A percentile compares a stretch with the other conserved stretches of the same genome.
Conservation (phyloP, 78 protist genomes). For the Polysphondylium violaceum region DNA sequence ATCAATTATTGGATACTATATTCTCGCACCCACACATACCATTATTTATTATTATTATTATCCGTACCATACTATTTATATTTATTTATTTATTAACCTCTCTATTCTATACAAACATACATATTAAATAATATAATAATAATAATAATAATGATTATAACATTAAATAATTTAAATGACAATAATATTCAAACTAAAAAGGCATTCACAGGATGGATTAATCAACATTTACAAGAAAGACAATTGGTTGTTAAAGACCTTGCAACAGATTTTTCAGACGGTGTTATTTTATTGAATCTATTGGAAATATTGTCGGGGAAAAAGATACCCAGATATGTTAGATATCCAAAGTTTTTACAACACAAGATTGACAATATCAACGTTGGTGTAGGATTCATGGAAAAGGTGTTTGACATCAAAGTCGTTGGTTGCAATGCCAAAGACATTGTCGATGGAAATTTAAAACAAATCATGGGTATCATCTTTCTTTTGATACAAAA, state of each 20-base stretch:
- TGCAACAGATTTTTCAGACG: slow-evolving; percentile 69
- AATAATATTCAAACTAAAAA: no score
- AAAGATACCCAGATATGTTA: slow-evolving; percentile 65
- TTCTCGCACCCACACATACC: no score
- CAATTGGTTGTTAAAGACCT: slow-evolving; percentile 37
- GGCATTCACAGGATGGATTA: slow-evolving; percentile 81
- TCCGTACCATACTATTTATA: not conserved
- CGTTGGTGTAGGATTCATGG: slow-evolving; percentile 70
- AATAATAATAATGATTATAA: no score
- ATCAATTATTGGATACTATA: no score
- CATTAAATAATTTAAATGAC: not conserved
- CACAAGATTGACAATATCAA: slow-evolving; percentile 82
- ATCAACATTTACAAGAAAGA: slow-evolving; percentile 76
- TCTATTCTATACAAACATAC: no score
- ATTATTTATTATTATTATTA: no score
- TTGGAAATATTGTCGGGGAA: slow-evolving; percentile 80
- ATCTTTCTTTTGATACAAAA: slow-evolving; percentile 77
- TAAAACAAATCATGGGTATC: slow-evolving; percentile 78
- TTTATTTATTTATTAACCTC: not conserved
- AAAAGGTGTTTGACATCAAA: slow-evolving; percentile 53
- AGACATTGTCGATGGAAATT: slow-evolving; percentile 80
- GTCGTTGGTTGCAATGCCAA: slow-evolving; percentile 68
- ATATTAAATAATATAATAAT: no score
- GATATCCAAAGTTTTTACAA: slow-evolving; percentile 59
- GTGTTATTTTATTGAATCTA: slow-evolving; percentile 72